These are phyloP conservation scores for Leccinum olivaceopallidum DNA, from an alignment of 768 basidiomycete genomes.

Conservation along the genomic window DNA sequence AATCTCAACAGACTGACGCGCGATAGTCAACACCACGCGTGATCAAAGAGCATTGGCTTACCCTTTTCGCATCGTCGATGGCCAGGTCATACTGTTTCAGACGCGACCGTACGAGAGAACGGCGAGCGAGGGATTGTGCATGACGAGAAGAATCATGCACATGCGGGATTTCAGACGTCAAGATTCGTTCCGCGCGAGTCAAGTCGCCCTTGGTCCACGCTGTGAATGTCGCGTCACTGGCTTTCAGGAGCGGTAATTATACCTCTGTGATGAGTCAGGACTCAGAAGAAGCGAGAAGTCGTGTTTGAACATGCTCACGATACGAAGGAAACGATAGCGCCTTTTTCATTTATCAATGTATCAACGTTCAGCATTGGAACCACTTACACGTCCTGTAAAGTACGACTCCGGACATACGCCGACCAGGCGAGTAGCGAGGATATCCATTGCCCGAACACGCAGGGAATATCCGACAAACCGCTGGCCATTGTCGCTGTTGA, in stretches of 20 bases:
- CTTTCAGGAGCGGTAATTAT: background rate
- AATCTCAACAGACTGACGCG: constrained; percentile 8
- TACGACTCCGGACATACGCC: background rate
- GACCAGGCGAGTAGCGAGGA: background rate
- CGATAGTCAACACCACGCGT: background rate
- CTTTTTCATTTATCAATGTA: background rate
- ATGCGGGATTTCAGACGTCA: background rate
- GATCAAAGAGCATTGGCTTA: background rate
- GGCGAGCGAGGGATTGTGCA: constrained; percentile 5
- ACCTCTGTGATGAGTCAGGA: background rate
- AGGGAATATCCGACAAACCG: background rate
- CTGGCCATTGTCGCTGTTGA: background rate
- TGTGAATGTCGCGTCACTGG: background rate
- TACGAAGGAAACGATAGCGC: background rate
- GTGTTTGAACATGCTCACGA: background rate
- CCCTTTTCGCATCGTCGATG: constrained; percentile 8
- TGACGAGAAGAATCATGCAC: background rate
- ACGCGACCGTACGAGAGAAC: background rate
- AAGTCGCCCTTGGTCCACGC: constrained; percentile 4
- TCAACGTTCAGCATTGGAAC: too few relatives aligned
- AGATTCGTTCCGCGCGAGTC: background rate
- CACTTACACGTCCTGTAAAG: background rate
- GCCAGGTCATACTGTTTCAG: background rate
- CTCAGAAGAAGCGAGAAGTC: background rate
- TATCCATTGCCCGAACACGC: background rate